phyloP scores from a whole-genome alignment of 306 rosid genomes.

The Trifolium fragiferum region DNA sequence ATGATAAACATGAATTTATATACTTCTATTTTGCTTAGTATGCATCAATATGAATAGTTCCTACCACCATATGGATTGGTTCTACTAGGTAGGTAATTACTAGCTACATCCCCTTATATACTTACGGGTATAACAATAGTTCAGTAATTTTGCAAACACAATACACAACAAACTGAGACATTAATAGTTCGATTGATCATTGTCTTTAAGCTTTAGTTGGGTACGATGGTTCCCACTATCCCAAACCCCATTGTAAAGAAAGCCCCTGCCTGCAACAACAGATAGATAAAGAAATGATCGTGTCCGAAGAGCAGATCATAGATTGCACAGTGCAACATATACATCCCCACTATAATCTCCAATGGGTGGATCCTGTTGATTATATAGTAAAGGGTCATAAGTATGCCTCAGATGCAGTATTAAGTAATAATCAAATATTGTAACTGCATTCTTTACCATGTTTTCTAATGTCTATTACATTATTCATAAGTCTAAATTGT shows the following conservation, averaged over 20 bases:
- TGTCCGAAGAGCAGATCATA: slow-evolving; percentile 52
- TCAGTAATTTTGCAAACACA: slow-evolving; percentile 35
- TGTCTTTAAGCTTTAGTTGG: slow-evolving; percentile 42
- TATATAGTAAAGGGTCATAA: slow-evolving; percentile 29
- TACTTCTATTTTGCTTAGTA: slow-evolving; percentile 36
- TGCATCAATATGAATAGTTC: slow-evolving; percentile 25
- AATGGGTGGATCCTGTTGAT: slow-evolving; percentile 56
- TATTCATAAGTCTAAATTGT: slow-evolving; percentile 27
- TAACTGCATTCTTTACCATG: slow-evolving; percentile 14
- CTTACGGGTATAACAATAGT: slow-evolving; percentile 19
- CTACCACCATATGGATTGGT: slow-evolving; percentile 32
- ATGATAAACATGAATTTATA: neutral
- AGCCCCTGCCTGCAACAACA: slow-evolving; percentile 62
- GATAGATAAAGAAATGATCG: slow-evolving; percentile 60
- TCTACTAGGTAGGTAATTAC: slow-evolving; percentile 32
- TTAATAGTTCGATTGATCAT: slow-evolving; percentile 8
- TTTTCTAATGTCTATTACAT: slow-evolving; percentile 30
- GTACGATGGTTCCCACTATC: slow-evolving; percentile 57
- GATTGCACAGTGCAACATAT: slow-evolving; percentile 67
- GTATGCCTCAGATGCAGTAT: slow-evolving; percentile 26
- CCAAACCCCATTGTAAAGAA: slow-evolving; percentile 68
- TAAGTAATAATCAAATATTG: slow-evolving; percentile 15
- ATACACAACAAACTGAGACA: slow-evolving; percentile 19
- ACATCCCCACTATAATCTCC: slow-evolving; percentile 69
- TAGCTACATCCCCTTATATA: slow-evolving; percentile 25